Base-by-base conservation (phyloP, 768 basidiomycete genomes). In the Porpolomopsis calyptriformis region DNA sequence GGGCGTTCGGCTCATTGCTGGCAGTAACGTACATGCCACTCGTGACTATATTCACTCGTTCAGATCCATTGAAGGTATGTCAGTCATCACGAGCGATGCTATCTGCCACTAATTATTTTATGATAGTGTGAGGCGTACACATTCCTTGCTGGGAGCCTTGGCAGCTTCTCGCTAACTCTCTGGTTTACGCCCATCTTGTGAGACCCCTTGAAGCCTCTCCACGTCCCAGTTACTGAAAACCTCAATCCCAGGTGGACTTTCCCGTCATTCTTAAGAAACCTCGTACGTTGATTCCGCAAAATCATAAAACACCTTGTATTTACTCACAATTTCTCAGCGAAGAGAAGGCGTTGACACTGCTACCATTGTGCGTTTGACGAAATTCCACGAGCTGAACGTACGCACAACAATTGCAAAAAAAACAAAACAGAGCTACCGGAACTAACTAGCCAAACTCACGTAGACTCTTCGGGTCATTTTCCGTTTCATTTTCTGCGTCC, bases 371-470 rank as follows among this genome's bases (percentile, higher is more conserved):
- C 77, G 85, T 18, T 63, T 91, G 41, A 80, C 80, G 27, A 88
- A 81, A 51, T 90, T 85, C 56, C 82, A 85, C 33, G 85, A 90
- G 55, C 63, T 89, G 33, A 91, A 91, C 53, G 87, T 89, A 51
- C 27, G 85, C 26, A 24, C 2, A 5, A 14, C 22, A 4, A 22
- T 22, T 26, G n/a, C n/a, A n/a, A n/a, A n/a, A n/a, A n/a, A n/a
- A n/a, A n/a, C n/a, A n/a, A n/a, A n/a, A n/a, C n/a, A n/a, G 10
- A 25, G 27, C 19, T 16, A 12, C 23, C 11, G 6, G n/a, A 10
- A 2, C 14, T n/a, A 16, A 24, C 37, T 27, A 22, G 31, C 50
- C 45, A 46, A 14, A 10, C 23, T 2, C 19, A 14, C 3, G 1
- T 52, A 88, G 87, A 74, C 65, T 35, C 74, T 85, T 33, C 85